A percentile compares a stretch with the other conserved stretches of the same genome.
Evolutionary conservation across 208 protist genomes (phyloP).

Genomic region (Trypanosoma platydactyli): DNA sequence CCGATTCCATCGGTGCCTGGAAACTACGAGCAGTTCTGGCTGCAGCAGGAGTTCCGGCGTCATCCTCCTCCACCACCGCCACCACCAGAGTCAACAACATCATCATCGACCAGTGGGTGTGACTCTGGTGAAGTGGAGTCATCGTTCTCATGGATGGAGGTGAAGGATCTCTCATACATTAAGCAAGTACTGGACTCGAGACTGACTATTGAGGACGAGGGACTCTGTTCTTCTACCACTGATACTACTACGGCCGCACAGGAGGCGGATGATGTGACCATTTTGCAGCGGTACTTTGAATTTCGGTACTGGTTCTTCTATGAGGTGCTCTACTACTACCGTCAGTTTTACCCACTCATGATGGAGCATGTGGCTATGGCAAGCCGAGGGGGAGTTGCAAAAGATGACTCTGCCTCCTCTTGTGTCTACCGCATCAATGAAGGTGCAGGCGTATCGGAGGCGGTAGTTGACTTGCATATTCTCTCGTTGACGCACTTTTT

Average conservation of each 20-base stretch:
- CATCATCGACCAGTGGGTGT: not conserved
- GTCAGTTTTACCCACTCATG: conserved; percentile 29
- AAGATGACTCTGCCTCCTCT: not conserved
- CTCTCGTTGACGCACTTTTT: conserved; percentile 5
- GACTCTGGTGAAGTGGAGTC: not conserved
- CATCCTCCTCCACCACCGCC: conserved; percentile 1
- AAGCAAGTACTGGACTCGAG: conserved; percentile 8
- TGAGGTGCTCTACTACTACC: conserved; percentile 64
- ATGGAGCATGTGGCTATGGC: conserved; percentile 19
- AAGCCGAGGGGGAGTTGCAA: not conserved
- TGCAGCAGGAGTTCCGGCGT: conserved; percentile 21
- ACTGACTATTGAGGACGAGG: not conserved
- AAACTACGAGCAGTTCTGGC: conserved; percentile 27
- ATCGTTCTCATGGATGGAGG: conserved; percentile 23
- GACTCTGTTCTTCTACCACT: not conserved
- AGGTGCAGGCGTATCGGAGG: conserved; percentile 17
- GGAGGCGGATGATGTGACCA: not conserved
- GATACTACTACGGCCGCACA: not conserved
- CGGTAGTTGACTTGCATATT: conserved; percentile 2
- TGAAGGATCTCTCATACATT: conserved; percentile 21
- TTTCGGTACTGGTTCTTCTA: conserved; percentile 77
- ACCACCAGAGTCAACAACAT: no score
- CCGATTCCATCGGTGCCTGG: conserved; percentile 13
- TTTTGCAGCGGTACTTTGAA: conserved; percentile 41
- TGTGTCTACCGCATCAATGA: conserved; percentile 18